A percentile compares a stretch with the other conserved stretches of the same genome.
Evolutionary conservation across 306 rosid species (phyloP).

Genomic region (Potentilla sterilis): DNA sequence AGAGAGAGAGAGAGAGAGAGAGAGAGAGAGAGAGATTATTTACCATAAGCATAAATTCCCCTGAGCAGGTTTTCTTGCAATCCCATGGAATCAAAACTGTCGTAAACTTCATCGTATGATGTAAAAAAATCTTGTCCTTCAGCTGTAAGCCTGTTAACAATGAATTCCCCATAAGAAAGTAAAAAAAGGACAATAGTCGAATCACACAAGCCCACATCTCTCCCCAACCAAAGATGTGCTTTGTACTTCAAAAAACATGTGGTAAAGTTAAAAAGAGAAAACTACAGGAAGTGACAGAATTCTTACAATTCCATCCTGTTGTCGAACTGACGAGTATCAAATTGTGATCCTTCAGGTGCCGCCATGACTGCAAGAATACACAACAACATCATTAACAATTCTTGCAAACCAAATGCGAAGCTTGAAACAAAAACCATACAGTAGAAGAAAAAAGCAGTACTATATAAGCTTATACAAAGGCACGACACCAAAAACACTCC

Average conservation of each 20-base stretch:
- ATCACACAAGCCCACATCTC: not conserved
- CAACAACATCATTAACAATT: too few species aligned
- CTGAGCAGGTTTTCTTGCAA: constrained; percentile 77
- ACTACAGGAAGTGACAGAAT: not conserved
- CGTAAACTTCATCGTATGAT: constrained; percentile 60
- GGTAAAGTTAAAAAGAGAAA: not conserved
- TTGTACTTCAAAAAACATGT: not conserved
- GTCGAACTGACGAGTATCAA: constrained; percentile 55
- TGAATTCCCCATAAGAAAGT: not conserved
- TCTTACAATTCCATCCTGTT: constrained; percentile 66
- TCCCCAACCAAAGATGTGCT: not conserved
- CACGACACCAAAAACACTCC: too few species aligned
- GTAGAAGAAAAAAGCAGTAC: too few species aligned
- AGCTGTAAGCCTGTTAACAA: constrained; percentile 46
- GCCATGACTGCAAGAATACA: constrained; percentile 56
- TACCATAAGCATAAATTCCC: constrained; percentile 77
- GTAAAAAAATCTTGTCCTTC: constrained; percentile 72
- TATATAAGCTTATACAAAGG: too few species aligned
- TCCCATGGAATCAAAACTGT: constrained; percentile 74
- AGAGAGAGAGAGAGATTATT: not conserved
- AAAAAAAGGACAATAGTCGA: not conserved
- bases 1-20: too few species aligned
- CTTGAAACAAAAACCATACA: too few species aligned
- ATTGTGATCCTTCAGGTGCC: constrained; percentile 67
- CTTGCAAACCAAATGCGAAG: too few species aligned